Evolutionary conservation across 768 basidiomycete genomes (phyloP), one percentile per base, ranked within the genome.

Genomic region (Favolaschia claudopus): DNA sequence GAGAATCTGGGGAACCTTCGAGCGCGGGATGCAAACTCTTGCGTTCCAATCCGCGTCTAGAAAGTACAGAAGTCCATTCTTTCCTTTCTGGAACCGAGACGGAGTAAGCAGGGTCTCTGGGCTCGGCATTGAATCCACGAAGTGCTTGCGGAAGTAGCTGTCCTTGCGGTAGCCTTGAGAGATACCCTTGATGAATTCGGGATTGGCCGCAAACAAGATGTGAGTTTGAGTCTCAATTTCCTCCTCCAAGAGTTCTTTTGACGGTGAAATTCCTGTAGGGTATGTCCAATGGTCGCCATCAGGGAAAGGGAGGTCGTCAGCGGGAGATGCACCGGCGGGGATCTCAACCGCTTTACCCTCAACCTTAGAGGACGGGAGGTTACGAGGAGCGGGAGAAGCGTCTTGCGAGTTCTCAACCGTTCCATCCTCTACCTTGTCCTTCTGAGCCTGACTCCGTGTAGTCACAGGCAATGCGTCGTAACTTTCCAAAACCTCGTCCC

Each of bases 1-100:
- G 1, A 55, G 34, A 3, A 55, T 37, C 19, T 17, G 38, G 7
- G 17, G 73, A 56, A n/a, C 60, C 53, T 19, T 53, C 55, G 9
- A 71, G 52, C 29, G 13, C 0, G 58, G 58, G 2, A 60, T 38
- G 27, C 58, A 60, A 0, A 60, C 33, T 0, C 53, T 17, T 7
- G 43, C 3, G 12, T 40, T 45, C 52, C 58, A 53, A 22, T 60
- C 52, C 1, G 51, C 31, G 28, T 55, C 52, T 8, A 54, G 5
- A 38, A 60, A 60, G 38, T 55, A 60, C 2, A 60, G 24, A 4
- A 60, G 45, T 1, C 58, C 53, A 27, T 60, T 49, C 9, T 9
- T 13, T 2, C 32, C 47, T 10, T 46, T 50, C 19, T 59, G 49
- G 38, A 50, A 57, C 0, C 55, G 40, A 4, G 46, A 57, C 19